A percentile compares a stretch with the other conserved stretches of the same genome.
Conservation (phyloP, 768 basidiomycete genomes). For the Rhizopogon rudus region DNA sequence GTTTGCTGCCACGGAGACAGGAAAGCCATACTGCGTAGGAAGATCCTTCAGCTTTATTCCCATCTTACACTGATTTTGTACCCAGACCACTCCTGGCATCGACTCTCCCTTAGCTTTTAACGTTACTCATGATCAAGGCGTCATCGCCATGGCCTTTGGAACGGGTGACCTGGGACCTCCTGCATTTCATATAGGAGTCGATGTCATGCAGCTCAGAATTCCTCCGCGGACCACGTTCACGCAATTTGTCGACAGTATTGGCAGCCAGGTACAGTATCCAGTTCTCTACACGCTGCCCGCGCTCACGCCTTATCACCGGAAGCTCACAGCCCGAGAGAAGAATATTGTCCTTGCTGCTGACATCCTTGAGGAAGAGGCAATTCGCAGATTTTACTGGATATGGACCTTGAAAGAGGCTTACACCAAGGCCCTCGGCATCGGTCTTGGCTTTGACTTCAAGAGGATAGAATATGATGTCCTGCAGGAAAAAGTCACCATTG, state of each 20-base stretch:
- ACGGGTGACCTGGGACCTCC: constrained; percentile 48
- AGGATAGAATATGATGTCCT: constrained; percentile 67
- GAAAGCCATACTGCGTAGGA: constrained; percentile 77
- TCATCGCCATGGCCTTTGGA: constrained; percentile 62
- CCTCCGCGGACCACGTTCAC: constrained; percentile 53
- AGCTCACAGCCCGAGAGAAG: constrained; percentile 40
- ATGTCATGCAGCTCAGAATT: constrained; percentile 73
- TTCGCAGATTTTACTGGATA: constrained; percentile 71
- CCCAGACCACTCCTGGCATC: constrained; percentile 39
- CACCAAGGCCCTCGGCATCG: constrained; percentile 81
- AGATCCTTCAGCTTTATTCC: neutral
- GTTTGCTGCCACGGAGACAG: constrained; percentile 53
- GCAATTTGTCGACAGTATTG: constrained; percentile 59
- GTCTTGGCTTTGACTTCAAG: constrained; percentile 77
- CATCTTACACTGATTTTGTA: constrained; percentile 4
- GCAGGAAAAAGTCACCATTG: constrained; percentile 49
- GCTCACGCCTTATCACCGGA: constrained; percentile 9
- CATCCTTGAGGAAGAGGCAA: constrained; percentile 42
- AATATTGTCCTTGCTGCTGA: constrained; percentile 28
- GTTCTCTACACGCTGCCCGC: too few species aligned
- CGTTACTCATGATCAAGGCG: constrained; percentile 72
- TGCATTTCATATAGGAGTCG: constrained; percentile 59
- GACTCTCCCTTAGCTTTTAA: constrained; percentile 70
- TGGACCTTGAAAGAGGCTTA: constrained; percentile 94
- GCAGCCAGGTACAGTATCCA: constrained; percentile 50